phyloP scores from a whole-genome alignment of 2,329 filamentous ascomycete species.

The Coleophoma eucalyptorum region DNA sequence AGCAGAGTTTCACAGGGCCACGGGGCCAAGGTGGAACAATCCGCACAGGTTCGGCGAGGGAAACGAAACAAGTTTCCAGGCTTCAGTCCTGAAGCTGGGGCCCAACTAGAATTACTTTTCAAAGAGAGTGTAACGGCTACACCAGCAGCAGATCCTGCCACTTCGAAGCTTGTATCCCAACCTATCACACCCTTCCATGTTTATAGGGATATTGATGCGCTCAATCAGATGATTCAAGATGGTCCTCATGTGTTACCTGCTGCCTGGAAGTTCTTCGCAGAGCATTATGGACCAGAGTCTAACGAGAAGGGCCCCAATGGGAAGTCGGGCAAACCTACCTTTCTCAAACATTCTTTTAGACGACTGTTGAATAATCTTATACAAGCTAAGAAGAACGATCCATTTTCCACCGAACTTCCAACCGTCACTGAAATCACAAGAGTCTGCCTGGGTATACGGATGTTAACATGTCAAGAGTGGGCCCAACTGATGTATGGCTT shows the following conservation, averaged over 20 bases:
- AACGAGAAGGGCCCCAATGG: constrained; percentile 7
- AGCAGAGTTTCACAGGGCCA: no score
- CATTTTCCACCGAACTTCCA: constrained; percentile 17
- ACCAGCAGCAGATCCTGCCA: background rate
- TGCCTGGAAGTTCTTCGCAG: constrained; percentile 25
- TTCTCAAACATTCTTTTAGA: constrained; percentile 10
- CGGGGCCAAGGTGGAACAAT: background rate
- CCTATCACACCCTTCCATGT: constrained; percentile 9
- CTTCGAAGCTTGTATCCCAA: constrained; percentile 4
- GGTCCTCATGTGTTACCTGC: constrained; percentile 11
- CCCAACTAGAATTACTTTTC: constrained; percentile 27
- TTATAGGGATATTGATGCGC: constrained; percentile 20
- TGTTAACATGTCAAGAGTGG: constrained; percentile 21
- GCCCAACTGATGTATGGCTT: constrained; percentile 17
- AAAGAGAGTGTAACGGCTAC: constrained; percentile 17
- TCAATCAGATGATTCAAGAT: constrained; percentile 22
- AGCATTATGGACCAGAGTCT: constrained; percentile 24
- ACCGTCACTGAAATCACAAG: constrained; percentile 21
- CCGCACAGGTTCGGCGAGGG: constrained; percentile 2
- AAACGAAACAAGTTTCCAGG: background rate
- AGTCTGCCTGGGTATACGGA: constrained; percentile 17
- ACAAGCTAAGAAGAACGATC: constrained; percentile 13
- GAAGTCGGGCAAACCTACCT: constrained; percentile 11
- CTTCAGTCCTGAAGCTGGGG: constrained; percentile 9
- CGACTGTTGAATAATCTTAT: constrained; percentile 16